These are phyloP conservation scores for Pistacia integerrima DNA, from an alignment of 345 rosid species.

Conservation along the genomic window DNA sequence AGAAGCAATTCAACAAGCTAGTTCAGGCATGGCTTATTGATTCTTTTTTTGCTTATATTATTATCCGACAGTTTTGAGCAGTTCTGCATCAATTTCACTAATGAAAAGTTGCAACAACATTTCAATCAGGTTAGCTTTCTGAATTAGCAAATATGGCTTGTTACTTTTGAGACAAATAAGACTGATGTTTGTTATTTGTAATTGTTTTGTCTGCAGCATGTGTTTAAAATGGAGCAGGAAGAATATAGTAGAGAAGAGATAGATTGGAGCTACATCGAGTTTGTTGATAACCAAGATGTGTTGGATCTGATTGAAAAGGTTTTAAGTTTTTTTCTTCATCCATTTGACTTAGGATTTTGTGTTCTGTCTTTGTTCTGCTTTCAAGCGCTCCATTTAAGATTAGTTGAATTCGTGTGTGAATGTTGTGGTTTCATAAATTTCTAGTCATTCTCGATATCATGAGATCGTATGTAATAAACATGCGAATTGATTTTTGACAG, in stretches of 20 bases:
- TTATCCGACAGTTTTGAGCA: slow-evolving; percentile 77
- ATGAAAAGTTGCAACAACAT: slow-evolving; percentile 94
- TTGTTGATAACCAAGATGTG: slow-evolving; percentile 89
- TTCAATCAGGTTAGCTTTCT: slow-evolving; percentile 70
- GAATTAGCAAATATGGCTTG: slow-evolving; percentile 7
- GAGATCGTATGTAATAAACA: background rate
- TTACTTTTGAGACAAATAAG: background rate
- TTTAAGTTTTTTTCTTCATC: background rate
- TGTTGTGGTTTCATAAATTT: background rate
- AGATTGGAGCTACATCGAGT: slow-evolving; percentile 89
- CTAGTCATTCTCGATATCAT: background rate
- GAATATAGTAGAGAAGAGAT: slow-evolving; percentile 87
- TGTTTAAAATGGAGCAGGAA: slow-evolving; percentile 95
- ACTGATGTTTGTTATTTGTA: slow-evolving; percentile 11
- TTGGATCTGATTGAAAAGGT: slow-evolving; percentile 89
- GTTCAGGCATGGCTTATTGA: background rate
- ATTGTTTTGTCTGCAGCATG: slow-evolving; percentile 60
- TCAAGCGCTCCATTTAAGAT: background rate
- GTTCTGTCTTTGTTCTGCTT: background rate
- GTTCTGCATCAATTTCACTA: slow-evolving; percentile 91
- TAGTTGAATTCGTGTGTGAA: background rate
- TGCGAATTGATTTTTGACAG: slow-evolving; percentile 37
- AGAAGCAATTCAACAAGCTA: background rate
- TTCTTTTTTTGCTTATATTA: slow-evolving; percentile 9
- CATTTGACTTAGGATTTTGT: background rate